Percentiles rank a stretch among this genome's conserved stretches.
Evolutionary conservation across 352 stramenopile species (phyloP).

Genomic region (Globisporangium splendens): DNA sequence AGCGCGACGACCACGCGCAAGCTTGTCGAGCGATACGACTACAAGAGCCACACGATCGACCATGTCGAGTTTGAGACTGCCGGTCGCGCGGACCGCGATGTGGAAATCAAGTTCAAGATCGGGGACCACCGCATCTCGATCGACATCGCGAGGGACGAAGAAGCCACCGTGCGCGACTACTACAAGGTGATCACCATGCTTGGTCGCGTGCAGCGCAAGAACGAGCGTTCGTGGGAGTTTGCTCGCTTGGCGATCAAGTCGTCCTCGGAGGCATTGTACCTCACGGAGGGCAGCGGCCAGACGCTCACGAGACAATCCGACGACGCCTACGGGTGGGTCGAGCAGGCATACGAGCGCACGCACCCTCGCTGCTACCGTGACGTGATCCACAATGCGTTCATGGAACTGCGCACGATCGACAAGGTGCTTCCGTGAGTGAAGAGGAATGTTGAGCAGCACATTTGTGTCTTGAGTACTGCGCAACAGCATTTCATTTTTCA

Average conservation of each 20-base stretch:
- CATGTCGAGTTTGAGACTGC: slow-evolving; percentile 39
- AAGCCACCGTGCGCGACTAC: slow-evolving; percentile 22
- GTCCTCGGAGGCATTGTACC: slow-evolving; percentile 27
- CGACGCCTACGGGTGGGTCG: slow-evolving; percentile 32
- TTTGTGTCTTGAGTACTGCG: too few species aligned
- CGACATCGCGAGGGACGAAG: slow-evolving; percentile 26
- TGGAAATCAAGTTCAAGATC: slow-evolving; percentile 37
- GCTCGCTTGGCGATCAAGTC: slow-evolving; percentile 19
- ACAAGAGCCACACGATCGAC: slow-evolving; percentile 20
- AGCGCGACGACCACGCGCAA: slow-evolving; percentile 44
- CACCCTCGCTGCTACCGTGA: slow-evolving; percentile 38
- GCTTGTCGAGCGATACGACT: slow-evolving; percentile 32
- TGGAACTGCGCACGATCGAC: slow-evolving; percentile 8
- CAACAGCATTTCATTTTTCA: too few species aligned
- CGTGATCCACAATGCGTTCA: slow-evolving; percentile 23
- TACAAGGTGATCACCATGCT: slow-evolving; percentile 43
- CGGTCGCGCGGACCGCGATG: slow-evolving; percentile 40
- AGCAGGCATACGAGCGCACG: slow-evolving; percentile 26
- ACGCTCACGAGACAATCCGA: slow-evolving; percentile 35
- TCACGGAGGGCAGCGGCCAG: slow-evolving; percentile 28
- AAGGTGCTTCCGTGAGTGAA: slow-evolving; percentile 5
- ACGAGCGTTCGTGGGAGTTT: slow-evolving; percentile 35
- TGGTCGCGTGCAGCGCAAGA: slow-evolving; percentile 28
- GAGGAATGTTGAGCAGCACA: too few species aligned
- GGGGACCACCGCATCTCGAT: slow-evolving; percentile 26